Conservation (phyloP, 192 early-diverging fungal species). For the Backusella sp. region DNA sequence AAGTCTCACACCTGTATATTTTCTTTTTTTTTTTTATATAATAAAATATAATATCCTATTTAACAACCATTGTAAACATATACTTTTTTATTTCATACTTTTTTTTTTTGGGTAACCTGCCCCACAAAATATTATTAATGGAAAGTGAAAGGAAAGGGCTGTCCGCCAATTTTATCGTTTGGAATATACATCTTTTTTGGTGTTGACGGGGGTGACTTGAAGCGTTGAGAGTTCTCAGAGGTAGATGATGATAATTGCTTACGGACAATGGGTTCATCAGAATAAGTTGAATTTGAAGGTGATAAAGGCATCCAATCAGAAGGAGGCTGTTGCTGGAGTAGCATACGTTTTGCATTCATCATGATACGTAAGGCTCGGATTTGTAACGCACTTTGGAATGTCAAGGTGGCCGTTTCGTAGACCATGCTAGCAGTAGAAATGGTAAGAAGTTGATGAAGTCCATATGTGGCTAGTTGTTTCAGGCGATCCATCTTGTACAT, state of each 20-base stretch:
- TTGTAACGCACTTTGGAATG: constrained; percentile 63
- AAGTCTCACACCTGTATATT: neutral
- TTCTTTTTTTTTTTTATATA: neutral
- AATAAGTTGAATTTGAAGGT: neutral
- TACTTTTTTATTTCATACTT: neutral
- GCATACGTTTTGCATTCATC: constrained; percentile 42
- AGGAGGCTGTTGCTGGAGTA: neutral
- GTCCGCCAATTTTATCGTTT: neutral
- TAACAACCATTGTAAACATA: neutral
- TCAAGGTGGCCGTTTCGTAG: constrained; percentile 64
- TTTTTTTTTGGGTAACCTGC: neutral
- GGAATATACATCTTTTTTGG: neutral
- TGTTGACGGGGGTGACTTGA: neutral
- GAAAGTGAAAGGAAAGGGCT: neutral
- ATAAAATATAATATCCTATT: neutral
- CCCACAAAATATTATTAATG: neutral
- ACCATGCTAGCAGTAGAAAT: constrained; percentile 60
- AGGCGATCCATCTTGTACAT: constrained; percentile 58
- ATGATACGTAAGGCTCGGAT: constrained; percentile 52
- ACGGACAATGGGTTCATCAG: neutral
- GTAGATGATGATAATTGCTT: neutral
- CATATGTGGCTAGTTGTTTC: constrained; percentile 51
- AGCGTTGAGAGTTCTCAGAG: neutral
- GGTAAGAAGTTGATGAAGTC: constrained; percentile 60
- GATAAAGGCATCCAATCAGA: neutral